Base-by-base conservation (phyloP, 164 flowering plant genomes). In the Amborella trichopoda region DNA sequence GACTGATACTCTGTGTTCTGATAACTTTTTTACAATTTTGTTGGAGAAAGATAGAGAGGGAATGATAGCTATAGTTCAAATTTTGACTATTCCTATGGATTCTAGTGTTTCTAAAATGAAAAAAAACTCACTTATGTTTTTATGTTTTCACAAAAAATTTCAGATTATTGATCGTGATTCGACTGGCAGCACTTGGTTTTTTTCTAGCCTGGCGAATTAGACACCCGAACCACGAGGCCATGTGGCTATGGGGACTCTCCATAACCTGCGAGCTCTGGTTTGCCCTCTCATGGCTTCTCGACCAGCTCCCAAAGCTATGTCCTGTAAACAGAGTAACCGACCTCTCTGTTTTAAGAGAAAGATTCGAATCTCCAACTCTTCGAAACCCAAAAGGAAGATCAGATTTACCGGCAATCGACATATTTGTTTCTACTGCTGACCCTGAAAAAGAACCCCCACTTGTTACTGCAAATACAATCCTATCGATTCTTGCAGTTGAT, bases 191-290 rank as follows among this genome's bases (percentile, higher is more conserved):
- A 0, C 77, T 88, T 4, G 87, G 69, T 5, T 61, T 77, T 41
- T 88, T 80, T 33, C 76, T 88, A 3, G 61, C 82, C 23, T 84
- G 95, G 97, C 67, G 97, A 50, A 59, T 89, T 48, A 48, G 65
- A 16, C 84, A 89, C 57, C 97, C 93, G 0, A 84, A 84, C 36
- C 82, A 57, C 4, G 89, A 88, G 1, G 94, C 97, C 16, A 73
- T 81, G 73, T 84, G 93, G 94, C 55, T 89, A 51, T 84, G 93
- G 87, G 74, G 78, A n/a, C 68, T 85, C 81, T 89, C 97, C 0
- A 67, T 68, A 3, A 63, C 73, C 0, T 82, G 95, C 61, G 94
- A 89, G 49, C 40, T 80, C 6, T 89, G 95, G 97, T 84, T 89
- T 51, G 87, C 95, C 3, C 23, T 89, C 8, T 85, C 97, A 37